Evolutionary conservation across 495 filamentous ascomycete genomes (phyloP), one percentile per base, ranked within the genome.

Genomic region (Copromyces sp.): DNA sequence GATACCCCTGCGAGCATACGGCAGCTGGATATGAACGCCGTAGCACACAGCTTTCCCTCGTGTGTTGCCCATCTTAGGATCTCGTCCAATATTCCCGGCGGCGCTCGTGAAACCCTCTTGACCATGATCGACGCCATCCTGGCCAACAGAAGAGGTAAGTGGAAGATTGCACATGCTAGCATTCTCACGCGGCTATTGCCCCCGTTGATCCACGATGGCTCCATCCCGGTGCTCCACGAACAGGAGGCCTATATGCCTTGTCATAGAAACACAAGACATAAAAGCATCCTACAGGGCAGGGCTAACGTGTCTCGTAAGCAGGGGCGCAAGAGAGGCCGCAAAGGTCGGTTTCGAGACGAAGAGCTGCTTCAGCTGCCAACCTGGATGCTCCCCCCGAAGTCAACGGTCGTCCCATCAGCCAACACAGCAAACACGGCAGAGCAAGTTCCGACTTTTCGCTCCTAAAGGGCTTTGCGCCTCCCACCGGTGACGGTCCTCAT

Each of bases 61-160:
- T 88, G 87, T 70, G 85, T 94, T 73, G 89, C 90, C 72, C 87
- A 91, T 71, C 90, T 91, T 75, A 90, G 92, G 75, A 92, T 91
- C 12, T 92, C 93, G 38, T 82, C 86, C 53, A 87, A 88, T 69
- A 87, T 86, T 20, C 89, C 92, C 9, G 91, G 93, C 75, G 92
- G 86, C 68, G 90, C 93, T 72, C 91, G 91, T 78, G 89, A 90
- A 80, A 94, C 92, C 76, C 86, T 98, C 38, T 91, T 90, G 14
- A 83, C 92, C 37, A 92, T 97, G 69, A 80, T 97, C 69, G 86
- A 88, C 69, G 87, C 88, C 5, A 88, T 95, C 39, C 87, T 94
- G 76, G 80, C 86, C 12, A 83, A 81, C 74, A 84, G 85, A 79
- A 86, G 85, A 83, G 90, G 92, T 94, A 80, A 88, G 92, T 86